phyloP scores from a whole-genome alignment of 495 filamentous ascomycete species.

The Neurospora discreta region DNA sequence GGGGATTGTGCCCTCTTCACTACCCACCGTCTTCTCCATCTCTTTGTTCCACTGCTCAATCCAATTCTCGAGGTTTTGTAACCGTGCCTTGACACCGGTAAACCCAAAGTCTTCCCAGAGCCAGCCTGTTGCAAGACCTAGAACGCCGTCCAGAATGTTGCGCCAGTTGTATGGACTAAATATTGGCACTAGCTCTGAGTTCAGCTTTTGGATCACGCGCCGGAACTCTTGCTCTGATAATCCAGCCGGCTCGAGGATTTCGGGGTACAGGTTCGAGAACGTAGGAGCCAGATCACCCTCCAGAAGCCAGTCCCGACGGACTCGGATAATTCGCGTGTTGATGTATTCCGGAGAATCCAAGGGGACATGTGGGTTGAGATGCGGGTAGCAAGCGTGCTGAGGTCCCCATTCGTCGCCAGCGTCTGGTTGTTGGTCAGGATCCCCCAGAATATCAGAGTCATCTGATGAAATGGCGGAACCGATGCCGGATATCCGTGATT shows the following conservation, averaged over 20 bases:
- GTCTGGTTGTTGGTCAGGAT: slow-evolving; percentile 35
- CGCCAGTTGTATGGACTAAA: slow-evolving; percentile 62
- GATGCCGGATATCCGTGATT: slow-evolving; percentile 30
- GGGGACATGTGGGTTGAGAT: slow-evolving; percentile 86
- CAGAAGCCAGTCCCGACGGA: slow-evolving; percentile 82
- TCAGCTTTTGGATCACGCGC: slow-evolving; percentile 63
- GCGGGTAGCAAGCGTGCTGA: slow-evolving; percentile 82
- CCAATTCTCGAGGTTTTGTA: slow-evolving; percentile 59
- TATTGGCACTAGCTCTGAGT: slow-evolving; percentile 54
- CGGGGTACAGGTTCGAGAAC: slow-evolving; percentile 89
- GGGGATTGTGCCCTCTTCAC: slow-evolving; percentile 40
- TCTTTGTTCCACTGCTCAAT: slow-evolving; percentile 72
- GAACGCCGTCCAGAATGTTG: slow-evolving; percentile 62
- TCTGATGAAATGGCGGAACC: slow-evolving; percentile 39
- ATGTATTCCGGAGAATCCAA: slow-evolving; percentile 58
- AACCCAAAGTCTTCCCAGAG: slow-evolving; percentile 83
- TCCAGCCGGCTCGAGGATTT: slow-evolving; percentile 77
- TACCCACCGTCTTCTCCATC: slow-evolving; percentile 39
- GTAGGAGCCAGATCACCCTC: slow-evolving; percentile 85
- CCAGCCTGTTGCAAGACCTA: slow-evolving; percentile 80
- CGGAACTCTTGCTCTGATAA: slow-evolving; percentile 75
- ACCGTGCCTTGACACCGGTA: slow-evolving; percentile 54
- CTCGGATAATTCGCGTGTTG: slow-evolving; percentile 79
- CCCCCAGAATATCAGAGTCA: slow-evolving; percentile 44
- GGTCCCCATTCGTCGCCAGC: slow-evolving; percentile 68